A percentile compares a stretch with the other conserved stretches of the same genome.
These are phyloP conservation scores for Penicillium occitanis DNA, from an alignment of 2,329 filamentous ascomycete species.

Conservation along the genomic window DNA sequence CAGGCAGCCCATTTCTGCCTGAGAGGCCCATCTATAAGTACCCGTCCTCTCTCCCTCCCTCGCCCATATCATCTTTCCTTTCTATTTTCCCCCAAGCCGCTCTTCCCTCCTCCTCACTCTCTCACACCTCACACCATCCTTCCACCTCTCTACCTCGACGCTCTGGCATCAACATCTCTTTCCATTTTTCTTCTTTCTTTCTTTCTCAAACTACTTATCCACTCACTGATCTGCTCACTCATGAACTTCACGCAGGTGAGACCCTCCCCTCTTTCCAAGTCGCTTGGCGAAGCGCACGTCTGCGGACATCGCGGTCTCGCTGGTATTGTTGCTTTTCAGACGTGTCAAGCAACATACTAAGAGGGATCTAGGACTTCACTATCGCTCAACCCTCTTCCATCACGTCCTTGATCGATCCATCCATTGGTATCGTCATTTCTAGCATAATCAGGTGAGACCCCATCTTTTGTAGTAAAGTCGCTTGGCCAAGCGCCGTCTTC, in stretches of 20 bases:
- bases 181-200: not conserved
- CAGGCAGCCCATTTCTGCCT: not conserved
- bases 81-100: slow-evolving; percentile 5
- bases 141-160: not conserved
- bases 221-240: not conserved
- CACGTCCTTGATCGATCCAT: not conserved
- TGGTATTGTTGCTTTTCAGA: not conserved
- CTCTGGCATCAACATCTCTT: not conserved
- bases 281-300: slow-evolving; percentile 1
- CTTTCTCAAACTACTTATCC: not conserved
- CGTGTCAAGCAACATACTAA: not conserved
- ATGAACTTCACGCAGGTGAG: not conserved
- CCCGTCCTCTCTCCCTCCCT: not conserved
- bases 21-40: slow-evolving; percentile 1
- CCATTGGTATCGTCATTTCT: not conserved
- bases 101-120: no score
- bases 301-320: not conserved
- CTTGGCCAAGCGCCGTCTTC: not conserved
- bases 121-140: not conserved
- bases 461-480: not conserved
- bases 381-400: no score
- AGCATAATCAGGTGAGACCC: not conserved
- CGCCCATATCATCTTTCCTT: not conserved
- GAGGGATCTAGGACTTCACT: not conserved
- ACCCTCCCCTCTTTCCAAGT: not conserved